Evolutionary conservation across 768 basidiomycete species (phyloP).

Genomic region (Trametes cubensis): DNA sequence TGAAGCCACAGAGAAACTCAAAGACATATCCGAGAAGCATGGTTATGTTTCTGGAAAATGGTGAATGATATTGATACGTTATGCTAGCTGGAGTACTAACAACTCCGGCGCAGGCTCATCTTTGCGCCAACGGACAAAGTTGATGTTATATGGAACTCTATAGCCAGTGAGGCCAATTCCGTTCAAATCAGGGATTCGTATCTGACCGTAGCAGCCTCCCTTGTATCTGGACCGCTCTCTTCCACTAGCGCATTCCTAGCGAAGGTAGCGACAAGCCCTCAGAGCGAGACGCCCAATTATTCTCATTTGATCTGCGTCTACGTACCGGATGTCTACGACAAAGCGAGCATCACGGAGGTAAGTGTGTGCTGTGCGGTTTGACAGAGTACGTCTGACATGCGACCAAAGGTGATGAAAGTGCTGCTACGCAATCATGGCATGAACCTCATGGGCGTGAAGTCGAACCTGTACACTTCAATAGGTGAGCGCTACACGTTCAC

Average conservation of each 20-base stretch:
- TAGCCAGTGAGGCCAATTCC: slow-evolving; percentile 53
- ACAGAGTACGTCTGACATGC: neutral
- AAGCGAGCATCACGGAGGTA: slow-evolving; percentile 58
- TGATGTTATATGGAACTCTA: slow-evolving; percentile 60
- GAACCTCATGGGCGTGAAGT: slow-evolving; percentile 69
- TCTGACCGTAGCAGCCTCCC: slow-evolving; percentile 47
- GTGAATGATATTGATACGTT: slow-evolving; percentile 35
- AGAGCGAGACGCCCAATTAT: slow-evolving; percentile 47
- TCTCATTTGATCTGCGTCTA: slow-evolving; percentile 75
- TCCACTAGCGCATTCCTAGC: slow-evolving; percentile 55
- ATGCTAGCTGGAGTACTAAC: neutral
- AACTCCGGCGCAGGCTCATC: slow-evolving; percentile 53
- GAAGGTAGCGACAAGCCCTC: slow-evolving; percentile 69
- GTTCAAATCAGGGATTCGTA: neutral
- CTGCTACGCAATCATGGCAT: slow-evolving; percentile 67
- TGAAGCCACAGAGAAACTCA: slow-evolving; percentile 59
- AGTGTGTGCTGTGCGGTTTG: slow-evolving; percentile 13
- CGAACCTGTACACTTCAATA: slow-evolving; percentile 65
- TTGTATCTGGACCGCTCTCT: slow-evolving; percentile 64
- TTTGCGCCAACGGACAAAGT: slow-evolving; percentile 65
- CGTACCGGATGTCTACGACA: slow-evolving; percentile 71
- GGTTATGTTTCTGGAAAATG: slow-evolving; percentile 69
- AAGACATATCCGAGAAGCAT: slow-evolving; percentile 58
- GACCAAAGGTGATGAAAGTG: slow-evolving; percentile 64
- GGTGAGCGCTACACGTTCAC: slow-evolving; percentile 40